A percentile compares a stretch with the other conserved stretches of the same genome.
Conservation (phyloP, 2,329 filamentous ascomycete genomes). For the Botrytis medusae region DNA sequence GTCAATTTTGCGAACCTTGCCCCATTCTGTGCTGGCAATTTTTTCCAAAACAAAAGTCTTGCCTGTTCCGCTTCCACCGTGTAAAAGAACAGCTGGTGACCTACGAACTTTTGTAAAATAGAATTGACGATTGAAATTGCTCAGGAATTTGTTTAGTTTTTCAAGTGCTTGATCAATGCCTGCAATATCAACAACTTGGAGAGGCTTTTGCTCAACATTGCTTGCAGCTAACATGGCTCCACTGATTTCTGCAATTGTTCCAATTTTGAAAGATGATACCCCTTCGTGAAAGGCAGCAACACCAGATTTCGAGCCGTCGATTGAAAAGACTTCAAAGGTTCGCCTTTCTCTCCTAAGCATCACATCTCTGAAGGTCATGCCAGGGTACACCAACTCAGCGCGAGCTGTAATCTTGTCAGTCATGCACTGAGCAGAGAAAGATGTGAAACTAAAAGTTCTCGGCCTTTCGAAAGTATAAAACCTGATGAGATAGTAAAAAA, state of each 20-base stretch:
- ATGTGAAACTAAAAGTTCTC: not conserved
- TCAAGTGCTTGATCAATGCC: constrained; percentile 65
- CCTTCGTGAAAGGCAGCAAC: constrained; percentile 34
- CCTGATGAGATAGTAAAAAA: not conserved
- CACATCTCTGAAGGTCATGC: constrained; percentile 67
- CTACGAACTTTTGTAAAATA: constrained; percentile 32
- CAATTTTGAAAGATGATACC: constrained; percentile 35
- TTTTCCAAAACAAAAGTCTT: constrained; percentile 74
- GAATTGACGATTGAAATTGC: constrained; percentile 50
- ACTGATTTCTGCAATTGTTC: constrained; percentile 22
- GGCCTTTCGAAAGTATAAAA: not conserved
- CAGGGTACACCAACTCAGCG: constrained; percentile 68
- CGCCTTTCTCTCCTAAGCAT: constrained; percentile 56
- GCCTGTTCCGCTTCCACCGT: constrained; percentile 81
- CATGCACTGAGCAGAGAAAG: constrained; percentile 13
- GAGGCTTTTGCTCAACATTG: constrained; percentile 23
- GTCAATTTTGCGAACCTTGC: constrained; percentile 62
- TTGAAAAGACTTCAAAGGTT: constrained; percentile 59
- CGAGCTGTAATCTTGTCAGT: constrained; percentile 46
- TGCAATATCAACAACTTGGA: constrained; percentile 58
- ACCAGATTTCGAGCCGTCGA: constrained; percentile 50
- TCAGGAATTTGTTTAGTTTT: constrained; percentile 66
- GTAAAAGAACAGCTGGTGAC: constrained; percentile 51
- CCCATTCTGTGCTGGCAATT: constrained; percentile 69
- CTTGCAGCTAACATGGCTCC: constrained; percentile 21